Conservation (phyloP, 2,329 filamentous ascomycete species). For the Exophiala mesophila region DNA sequence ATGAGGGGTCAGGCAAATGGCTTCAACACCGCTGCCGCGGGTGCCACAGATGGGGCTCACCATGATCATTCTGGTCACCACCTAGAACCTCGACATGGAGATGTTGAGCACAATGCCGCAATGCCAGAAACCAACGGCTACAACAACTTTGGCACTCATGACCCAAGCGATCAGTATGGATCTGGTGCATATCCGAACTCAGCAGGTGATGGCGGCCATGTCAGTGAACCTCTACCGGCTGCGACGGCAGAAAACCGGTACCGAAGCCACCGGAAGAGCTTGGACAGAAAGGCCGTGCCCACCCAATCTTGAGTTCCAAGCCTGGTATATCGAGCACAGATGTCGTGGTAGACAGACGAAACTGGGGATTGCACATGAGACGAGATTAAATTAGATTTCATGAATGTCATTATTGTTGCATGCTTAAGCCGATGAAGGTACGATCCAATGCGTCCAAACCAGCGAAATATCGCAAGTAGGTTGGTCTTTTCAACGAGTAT, state of each 20-base stretch:
- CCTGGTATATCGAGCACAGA: too few species aligned
- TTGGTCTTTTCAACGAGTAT: too few species aligned
- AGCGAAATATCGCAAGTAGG: too few species aligned
- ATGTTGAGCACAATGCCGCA: slow-evolving; percentile 19
- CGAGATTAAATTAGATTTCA: too few species aligned
- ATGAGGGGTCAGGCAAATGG: slow-evolving; percentile 20
- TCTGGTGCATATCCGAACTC: neutral
- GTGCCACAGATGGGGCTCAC: neutral
- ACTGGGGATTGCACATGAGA: too few species aligned
- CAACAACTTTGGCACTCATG: neutral
- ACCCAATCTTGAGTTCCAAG: too few species aligned
- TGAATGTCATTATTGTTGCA: neutral
- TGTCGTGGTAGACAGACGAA: too few species aligned
- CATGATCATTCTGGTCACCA: neutral
- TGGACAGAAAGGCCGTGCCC: slow-evolving; percentile 17
- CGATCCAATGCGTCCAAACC: too few species aligned
- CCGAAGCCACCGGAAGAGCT: slow-evolving; percentile 9
- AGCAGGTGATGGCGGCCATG: neutral
- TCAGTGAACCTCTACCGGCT: slow-evolving; percentile 1
- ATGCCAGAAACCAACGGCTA: slow-evolving; percentile 2
- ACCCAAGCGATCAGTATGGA: neutral
- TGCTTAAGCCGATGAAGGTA: too few species aligned
- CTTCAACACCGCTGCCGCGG: slow-evolving; percentile 20
- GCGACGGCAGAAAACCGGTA: slow-evolving; percentile 9
- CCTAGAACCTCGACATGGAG: slow-evolving; percentile 8